Evolutionary conservation across 2,329 filamentous ascomycete species (phyloP).

Genomic region (Alternaria burnsii): DNA sequence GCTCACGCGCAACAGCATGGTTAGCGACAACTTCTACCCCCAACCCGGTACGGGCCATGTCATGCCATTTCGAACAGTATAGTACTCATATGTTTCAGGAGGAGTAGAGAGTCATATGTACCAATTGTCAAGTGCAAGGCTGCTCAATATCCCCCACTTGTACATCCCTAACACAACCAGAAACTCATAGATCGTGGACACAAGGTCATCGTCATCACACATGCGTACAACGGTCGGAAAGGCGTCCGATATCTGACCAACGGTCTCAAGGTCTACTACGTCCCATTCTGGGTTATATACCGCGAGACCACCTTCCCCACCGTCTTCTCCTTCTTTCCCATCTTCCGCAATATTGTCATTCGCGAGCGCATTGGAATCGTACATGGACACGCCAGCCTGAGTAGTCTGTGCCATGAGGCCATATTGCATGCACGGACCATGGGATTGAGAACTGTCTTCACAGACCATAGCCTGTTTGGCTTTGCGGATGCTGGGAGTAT

Average conservation of each 20-base stretch:
- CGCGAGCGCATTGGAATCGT: conserved; percentile 96
- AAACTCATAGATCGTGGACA: conserved; percentile 98
- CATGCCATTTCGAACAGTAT: conserved; percentile 1
- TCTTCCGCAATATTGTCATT: conserved; percentile 96
- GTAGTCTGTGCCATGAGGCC: conserved; percentile 91
- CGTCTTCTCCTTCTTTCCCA: conserved; percentile 97
- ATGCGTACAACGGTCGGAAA: conserved; percentile 89
- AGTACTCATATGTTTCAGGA: conserved; percentile 57
- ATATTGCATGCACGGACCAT: conserved; percentile 95
- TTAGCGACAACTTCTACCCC: conserved; percentile 99
- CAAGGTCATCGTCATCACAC: conserved; percentile 97
- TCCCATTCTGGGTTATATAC: conserved; percentile 95
- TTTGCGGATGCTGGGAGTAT: conserved; percentile 97
- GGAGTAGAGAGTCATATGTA: conserved; percentile 99
- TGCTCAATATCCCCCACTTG: background rate
- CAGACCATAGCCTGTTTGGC: conserved; percentile 95
- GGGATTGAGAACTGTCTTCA: conserved; percentile 95
- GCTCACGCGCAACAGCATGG: conserved; percentile 69
- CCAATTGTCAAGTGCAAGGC: conserved; percentile 79
- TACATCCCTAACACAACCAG: conserved; percentile 48
- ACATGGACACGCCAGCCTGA: conserved; percentile 94
- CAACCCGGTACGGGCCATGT: conserved; percentile 70
- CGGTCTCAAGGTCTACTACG: conserved; percentile 96
- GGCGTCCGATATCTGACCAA: conserved; percentile 96
- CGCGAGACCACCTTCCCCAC: conserved; percentile 93